Conservation (phyloP, 345 rosid species). For the Salix viminalis region DNA sequence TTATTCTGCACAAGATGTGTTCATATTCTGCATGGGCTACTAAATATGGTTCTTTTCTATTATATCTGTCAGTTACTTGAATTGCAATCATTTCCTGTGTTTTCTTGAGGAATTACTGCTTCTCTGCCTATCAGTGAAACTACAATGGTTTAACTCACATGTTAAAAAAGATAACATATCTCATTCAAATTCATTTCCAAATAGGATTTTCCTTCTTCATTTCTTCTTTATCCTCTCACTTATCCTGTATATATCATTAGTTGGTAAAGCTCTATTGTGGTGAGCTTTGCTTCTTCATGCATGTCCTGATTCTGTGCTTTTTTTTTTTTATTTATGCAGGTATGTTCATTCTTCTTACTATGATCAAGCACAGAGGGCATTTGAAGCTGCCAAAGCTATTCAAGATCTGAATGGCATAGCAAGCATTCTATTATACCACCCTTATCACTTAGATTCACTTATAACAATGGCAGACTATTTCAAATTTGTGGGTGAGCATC, state of each 20-base stretch:
- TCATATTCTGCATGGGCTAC: neutral
- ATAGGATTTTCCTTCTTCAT: neutral
- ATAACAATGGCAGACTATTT: constrained; percentile 89
- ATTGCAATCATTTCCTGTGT: neutral
- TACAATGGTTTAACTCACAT: neutral
- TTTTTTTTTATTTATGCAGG: constrained; percentile 24
- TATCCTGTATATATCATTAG: neutral
- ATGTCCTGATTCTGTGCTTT: constrained; percentile 5
- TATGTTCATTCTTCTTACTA: constrained; percentile 57
- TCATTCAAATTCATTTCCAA: neutral
- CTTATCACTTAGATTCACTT: constrained; percentile 89
- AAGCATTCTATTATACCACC: constrained; percentile 55
- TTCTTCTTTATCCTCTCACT: neutral
- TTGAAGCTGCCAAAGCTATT: constrained; percentile 77
- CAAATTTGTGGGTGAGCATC: constrained; percentile 74
- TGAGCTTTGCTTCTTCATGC: neutral
- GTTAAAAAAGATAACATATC: neutral
- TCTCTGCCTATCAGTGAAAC: neutral
- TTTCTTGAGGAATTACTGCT: neutral
- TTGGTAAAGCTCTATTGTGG: neutral
- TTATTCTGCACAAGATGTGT: neutral
- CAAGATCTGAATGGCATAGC: constrained; percentile 83
- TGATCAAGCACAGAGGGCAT: constrained; percentile 65
- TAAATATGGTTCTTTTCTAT: neutral
- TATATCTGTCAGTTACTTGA: neutral